Conservation (phyloP, 1,139 yeast genomes). For the Candida labiduridarum region DNA sequence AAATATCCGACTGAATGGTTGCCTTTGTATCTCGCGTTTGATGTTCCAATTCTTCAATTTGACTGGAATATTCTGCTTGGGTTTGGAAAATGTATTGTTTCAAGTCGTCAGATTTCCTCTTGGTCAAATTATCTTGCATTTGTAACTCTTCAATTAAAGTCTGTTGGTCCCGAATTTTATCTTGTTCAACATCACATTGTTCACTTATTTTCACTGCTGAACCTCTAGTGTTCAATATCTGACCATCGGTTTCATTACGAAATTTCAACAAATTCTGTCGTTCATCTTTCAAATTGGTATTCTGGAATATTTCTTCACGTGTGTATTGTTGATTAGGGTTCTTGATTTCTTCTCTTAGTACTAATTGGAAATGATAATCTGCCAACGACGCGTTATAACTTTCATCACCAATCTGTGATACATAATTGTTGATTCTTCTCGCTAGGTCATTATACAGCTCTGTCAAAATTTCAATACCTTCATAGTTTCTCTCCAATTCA, state of each 20-base stretch:
- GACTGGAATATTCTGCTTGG: constrained; percentile 57
- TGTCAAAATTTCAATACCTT: constrained; percentile 52
- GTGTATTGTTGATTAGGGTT: constrained; percentile 27
- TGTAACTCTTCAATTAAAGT: constrained; percentile 45
- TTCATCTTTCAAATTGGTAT: constrained; percentile 40
- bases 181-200: constrained; percentile 8
- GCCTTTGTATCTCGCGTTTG: constrained; percentile 58
- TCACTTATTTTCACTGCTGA: constrained; percentile 4
- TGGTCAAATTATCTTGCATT: constrained; percentile 54
- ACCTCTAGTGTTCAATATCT: constrained; percentile 1
- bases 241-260: constrained; percentile 43
- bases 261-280: constrained; percentile 44
- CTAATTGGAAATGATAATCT: constrained; percentile 30
- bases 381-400: not conserved
- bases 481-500: constrained; percentile 50
- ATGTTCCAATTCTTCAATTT: constrained; percentile 65
- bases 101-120: constrained; percentile 59
- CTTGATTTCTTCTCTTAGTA: constrained; percentile 29
- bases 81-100: constrained; percentile 60
- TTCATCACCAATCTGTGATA: constrained; percentile 10
- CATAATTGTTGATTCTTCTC: constrained; percentile 40
- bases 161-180: constrained; percentile 10
- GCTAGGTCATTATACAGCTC: constrained; percentile 59
- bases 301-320: constrained; percentile 29
- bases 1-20: constrained; percentile 54